Evolutionary conservation across 2,329 filamentous ascomycete genomes (phyloP).

Genomic region (Trichothecium sympodiale): DNA sequence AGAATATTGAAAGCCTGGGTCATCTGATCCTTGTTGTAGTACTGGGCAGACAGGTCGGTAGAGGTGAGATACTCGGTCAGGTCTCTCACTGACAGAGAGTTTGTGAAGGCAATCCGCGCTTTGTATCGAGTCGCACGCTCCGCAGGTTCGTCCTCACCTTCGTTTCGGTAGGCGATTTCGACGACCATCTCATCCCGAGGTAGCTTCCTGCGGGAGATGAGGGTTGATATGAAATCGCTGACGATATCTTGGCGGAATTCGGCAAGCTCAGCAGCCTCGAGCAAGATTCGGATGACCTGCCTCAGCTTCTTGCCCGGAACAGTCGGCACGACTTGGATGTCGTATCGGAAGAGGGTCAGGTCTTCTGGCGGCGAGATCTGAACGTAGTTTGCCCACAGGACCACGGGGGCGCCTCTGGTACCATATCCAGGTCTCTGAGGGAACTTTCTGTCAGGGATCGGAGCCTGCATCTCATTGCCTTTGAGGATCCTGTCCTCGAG

Average conservation of each 20-base stretch:
- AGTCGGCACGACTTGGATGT: conserved; percentile 3
- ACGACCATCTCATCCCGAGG: conserved; percentile 4
- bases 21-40: conserved; percentile 13
- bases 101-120: conserved; percentile 12
- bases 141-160: conserved; percentile 16
- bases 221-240: conserved; percentile 21
- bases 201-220: conserved; percentile 16
- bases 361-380: conserved; percentile 2
- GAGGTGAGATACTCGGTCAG: conserved; percentile 17
- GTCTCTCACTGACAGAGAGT: conserved; percentile 11
- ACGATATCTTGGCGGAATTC: conserved; percentile 11
- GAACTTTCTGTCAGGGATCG: no score
- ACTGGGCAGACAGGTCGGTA: conserved; percentile 9
- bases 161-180: conserved; percentile 13
- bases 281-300: conserved; percentile 10
- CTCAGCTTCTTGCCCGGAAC: conserved; percentile 6
- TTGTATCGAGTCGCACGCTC: conserved; percentile 9
- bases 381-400: conserved; percentile 10
- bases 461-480: no score
- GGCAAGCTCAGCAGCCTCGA: conserved; percentile 11
- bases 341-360: conserved; percentile 8
- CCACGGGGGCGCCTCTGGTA: conserved; percentile 5
- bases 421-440: conserved; percentile 9
- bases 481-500: no score
- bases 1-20: conserved; percentile 12